Conservation (phyloP, 805 yeast species). For the Hanseniaspora lachancei region DNA sequence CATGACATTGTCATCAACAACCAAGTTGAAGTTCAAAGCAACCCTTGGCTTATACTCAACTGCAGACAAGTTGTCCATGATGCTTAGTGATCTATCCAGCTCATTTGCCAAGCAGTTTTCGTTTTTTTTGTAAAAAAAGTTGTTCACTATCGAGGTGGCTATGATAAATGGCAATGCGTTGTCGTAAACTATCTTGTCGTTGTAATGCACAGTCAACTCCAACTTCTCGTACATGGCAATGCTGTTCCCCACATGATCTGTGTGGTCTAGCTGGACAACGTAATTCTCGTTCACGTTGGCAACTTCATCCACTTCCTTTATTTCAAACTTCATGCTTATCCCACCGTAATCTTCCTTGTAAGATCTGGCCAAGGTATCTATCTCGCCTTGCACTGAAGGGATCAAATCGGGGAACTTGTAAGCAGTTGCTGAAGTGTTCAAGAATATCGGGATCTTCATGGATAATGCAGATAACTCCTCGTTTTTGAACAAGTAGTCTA, state of each 20-base stretch:
- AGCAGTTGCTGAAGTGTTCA: conserved; percentile 29
- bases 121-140: conserved; percentile 34
- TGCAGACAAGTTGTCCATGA: conserved; percentile 17
- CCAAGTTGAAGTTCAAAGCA: conserved; percentile 62
- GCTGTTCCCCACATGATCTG: conserved; percentile 34
- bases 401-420: conserved; percentile 56
- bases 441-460: conserved; percentile 33
- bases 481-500: conserved; percentile 24
- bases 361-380: conserved; percentile 30
- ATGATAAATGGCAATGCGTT: conserved; percentile 54
- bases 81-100: conserved; percentile 12
- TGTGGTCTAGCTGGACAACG: conserved; percentile 29
- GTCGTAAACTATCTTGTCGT: conserved; percentile 13
- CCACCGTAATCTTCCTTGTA: conserved; percentile 21
- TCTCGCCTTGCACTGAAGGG: conserved; percentile 38
- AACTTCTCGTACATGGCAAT: conserved; percentile 17
- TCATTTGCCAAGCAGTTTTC: conserved; percentile 19
- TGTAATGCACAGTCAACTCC: conserved; percentile 8
- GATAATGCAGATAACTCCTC: conserved; percentile 28
- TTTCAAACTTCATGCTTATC: conserved; percentile 27
- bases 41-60: conserved; percentile 41
- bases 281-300: conserved; percentile 17
- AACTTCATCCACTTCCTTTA: background rate
- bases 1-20: conserved; percentile 56
- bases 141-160: conserved; percentile 39